Percentiles rank a stretch among this genome's conserved stretches.
phyloP scores from a whole-genome alignment of 139 green algal species.

The Picochlorum sp. region DNA sequence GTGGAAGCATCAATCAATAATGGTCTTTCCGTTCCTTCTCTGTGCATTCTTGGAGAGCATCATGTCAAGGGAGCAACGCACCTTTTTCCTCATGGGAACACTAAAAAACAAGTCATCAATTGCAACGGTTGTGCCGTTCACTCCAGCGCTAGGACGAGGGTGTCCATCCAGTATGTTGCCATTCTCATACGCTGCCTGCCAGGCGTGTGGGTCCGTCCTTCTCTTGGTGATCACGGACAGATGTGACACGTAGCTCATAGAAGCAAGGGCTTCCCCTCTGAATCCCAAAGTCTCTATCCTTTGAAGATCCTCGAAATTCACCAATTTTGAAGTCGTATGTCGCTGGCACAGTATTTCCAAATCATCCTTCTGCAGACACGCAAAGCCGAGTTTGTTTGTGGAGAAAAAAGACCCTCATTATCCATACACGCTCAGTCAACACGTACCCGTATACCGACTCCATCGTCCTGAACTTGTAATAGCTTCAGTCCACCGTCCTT shows the following conservation, averaged over 20 bases:
- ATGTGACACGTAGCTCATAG: constrained; percentile 77
- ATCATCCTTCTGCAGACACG: constrained; percentile 58
- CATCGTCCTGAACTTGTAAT: constrained; percentile 91
- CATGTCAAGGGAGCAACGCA: background rate
- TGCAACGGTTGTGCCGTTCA: constrained; percentile 77
- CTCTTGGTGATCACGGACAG: constrained; percentile 91
- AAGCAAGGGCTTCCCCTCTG: constrained; percentile 84
- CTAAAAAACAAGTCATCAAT: constrained; percentile 98
- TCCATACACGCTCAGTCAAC: background rate
- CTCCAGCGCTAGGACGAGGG: constrained; percentile 62
- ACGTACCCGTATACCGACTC: constrained; percentile 68
- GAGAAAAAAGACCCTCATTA: background rate
- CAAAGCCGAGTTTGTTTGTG: constrained; percentile 7
- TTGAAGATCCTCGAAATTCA: constrained; percentile 76
- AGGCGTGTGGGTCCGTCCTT: constrained; percentile 43
- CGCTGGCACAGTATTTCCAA: constrained; percentile 75
- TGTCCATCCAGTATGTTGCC: constrained; percentile 48
- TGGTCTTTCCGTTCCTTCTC: background rate
- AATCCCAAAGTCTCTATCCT: constrained; percentile 87
- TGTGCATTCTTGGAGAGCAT: too few relatives aligned
- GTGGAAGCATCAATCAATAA: background rate
- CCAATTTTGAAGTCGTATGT: constrained; percentile 93
- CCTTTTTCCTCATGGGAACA: constrained; percentile 63
- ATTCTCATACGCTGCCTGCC: constrained; percentile 46
- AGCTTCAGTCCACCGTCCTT: constrained; percentile 91